Conservation (phyloP, 108 stramenopile species). For the Conticribra guillardii region DNA sequence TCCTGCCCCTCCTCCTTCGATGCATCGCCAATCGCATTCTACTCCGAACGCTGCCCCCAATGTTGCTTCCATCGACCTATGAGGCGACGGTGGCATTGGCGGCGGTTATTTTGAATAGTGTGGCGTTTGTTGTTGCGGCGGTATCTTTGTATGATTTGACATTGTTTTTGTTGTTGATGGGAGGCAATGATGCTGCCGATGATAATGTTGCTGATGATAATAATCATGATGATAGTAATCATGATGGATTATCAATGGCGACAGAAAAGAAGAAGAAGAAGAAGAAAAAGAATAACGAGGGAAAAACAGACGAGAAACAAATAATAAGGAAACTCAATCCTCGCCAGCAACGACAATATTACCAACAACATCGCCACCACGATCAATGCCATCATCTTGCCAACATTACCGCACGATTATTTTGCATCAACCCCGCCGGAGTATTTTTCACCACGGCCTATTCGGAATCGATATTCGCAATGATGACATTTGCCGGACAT, state of each 20-base stretch:
- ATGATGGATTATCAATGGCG: not conserved
- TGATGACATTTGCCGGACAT: slow-evolving; percentile 63
- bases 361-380: too few relatives aligned
- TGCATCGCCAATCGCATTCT: slow-evolving; percentile 45
- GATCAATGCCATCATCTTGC: slow-evolving; percentile 16
- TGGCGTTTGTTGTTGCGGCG: slow-evolving; percentile 64
- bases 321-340: not conserved
- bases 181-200: not conserved
- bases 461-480: slow-evolving; percentile 81
- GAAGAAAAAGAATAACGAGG: not conserved
- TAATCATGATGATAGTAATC: not conserved
- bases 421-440: slow-evolving; percentile 77
- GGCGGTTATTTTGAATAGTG: slow-evolving; percentile 61
- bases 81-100: slow-evolving; percentile 58
- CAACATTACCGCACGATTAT: slow-evolving; percentile 50
- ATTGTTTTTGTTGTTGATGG: slow-evolving; percentile 19
- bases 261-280: not conserved
- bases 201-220: not conserved
- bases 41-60: slow-evolving; percentile 34
- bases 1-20: slow-evolving; percentile 69
- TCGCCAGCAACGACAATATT: too few relatives aligned
- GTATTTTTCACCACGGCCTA: slow-evolving; percentile 86
- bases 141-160: slow-evolving; percentile 67
- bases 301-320: slow-evolving; percentile 8
- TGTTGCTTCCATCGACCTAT: slow-evolving; percentile 68